Evolutionary conservation across 2,329 filamentous ascomycete species (phyloP), one percentile per base, ranked within the genome.

Genomic region (Claviceps fusiformis): DNA sequence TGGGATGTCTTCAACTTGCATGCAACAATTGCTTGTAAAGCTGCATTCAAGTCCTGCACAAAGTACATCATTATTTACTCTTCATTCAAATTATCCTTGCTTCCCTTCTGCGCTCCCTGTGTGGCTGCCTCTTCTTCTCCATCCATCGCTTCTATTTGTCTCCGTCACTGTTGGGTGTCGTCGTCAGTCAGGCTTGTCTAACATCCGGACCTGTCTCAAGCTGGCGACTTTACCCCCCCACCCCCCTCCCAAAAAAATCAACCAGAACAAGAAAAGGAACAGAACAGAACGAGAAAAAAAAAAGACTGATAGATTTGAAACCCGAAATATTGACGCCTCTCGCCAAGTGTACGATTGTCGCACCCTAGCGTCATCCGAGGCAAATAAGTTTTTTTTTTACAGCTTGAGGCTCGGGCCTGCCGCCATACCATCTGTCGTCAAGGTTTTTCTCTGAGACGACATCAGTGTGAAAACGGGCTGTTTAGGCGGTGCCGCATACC

Each of bases 1-100:
- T 55, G 56, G 56, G 56, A 55, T 44, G 52, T 47, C 53, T 58
- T 52, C 35, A 47, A 46, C 50, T 44, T 53, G 52, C 56, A 50
- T 53, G 44, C 27, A 47, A 50, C 39, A 51, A 48, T 50, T 41
- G 49, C 35, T 11, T 48, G 19, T 13, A n/a, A 37, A 33, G 31
- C 35, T 13, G 35, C 35, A 33, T 24, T 3, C 24, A 24, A 24
- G 24, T 24, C 24, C 24, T 24, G 24, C 24, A 24, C 24, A 24
- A 24, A 24, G 33, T 31, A 31, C 52, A 48, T 52, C 19, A 33
- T 27, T 9, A 13, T 37, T 46, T 15, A 37, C 24, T 44, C 15
- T 37, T 35, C 31, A 29, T 27, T 45, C 13, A 5, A 45, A 13
- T 11, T 24, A 37, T 8, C 48, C 54, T 48, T 44, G 27, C 17